These are phyloP conservation scores for Diaporthe sp. DNA, from an alignment of 2,329 filamentous ascomycete species.

Conservation along the genomic window DNA sequence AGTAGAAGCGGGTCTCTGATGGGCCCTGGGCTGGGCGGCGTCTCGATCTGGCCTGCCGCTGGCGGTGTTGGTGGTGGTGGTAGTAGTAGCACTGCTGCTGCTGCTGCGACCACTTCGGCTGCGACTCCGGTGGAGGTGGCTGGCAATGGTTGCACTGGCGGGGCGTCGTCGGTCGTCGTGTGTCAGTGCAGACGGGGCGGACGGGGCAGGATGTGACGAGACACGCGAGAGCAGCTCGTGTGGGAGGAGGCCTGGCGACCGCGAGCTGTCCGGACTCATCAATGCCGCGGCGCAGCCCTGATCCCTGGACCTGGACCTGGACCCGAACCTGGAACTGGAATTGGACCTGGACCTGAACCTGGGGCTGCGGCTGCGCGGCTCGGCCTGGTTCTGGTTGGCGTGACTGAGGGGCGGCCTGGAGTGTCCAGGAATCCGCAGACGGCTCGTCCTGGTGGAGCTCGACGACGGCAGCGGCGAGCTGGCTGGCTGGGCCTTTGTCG, in stretches of 20 bases:
- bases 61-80: neutral
- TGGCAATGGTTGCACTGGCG: slow-evolving; percentile 29
- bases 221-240: slow-evolving; percentile 15
- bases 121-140: slow-evolving; percentile 17
- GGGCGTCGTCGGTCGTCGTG: slow-evolving; percentile 30
- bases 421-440: slow-evolving; percentile 27
- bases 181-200: slow-evolving; percentile 27
- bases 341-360: neutral
- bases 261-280: slow-evolving; percentile 24
- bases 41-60: slow-evolving; percentile 1
- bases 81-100: slow-evolving; percentile 1
- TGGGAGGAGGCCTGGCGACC: slow-evolving; percentile 27
- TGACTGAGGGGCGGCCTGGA: slow-evolving; percentile 22
- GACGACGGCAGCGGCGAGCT: slow-evolving; percentile 20
- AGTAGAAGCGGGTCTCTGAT: slow-evolving; percentile 27
- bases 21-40: neutral
- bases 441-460: slow-evolving; percentile 24
- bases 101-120: slow-evolving; percentile 9
- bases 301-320: slow-evolving; percentile 26
- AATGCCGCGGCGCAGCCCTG: slow-evolving; percentile 24
- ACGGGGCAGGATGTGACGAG: slow-evolving; percentile 31
- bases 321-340: slow-evolving; percentile 3
- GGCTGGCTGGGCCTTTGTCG: slow-evolving; percentile 3
- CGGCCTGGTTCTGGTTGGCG: slow-evolving; percentile 11
- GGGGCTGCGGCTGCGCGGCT: slow-evolving; percentile 15